Evolutionary conservation across 179 eudicot species (phyloP), one percentile per base, ranked within the genome.

Genomic region (Corrigiola litoralis): DNA sequence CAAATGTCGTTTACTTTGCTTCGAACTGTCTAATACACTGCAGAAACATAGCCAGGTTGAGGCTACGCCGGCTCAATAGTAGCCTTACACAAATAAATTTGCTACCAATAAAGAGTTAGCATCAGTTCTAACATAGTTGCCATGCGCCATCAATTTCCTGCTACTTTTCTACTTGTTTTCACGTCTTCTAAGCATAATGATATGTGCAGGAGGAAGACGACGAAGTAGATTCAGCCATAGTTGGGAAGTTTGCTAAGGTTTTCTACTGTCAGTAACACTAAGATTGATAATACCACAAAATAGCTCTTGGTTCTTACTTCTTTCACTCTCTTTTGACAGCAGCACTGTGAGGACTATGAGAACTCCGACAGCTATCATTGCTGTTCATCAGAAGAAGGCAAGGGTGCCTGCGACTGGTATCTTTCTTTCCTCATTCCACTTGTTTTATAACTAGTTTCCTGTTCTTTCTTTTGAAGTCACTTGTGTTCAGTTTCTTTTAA

Each of bases 161-260:
- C 0, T 11, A 28, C 24, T 23, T 40, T 49, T 28, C 37, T 51
- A 32, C 40, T 60, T 25, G 5, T 17, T 33, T 17, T 7, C 10
- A 48, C 29, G 17, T 37, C 25, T 9, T 24, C 18, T 47, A 46
- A 21, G 42, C 51, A 49, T 33, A 23, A 36, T 44, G 58, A 17
- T 46, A 6, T 31, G 54, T 79, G 71, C 77, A 89, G 94, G 87
- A 56, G 24, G 79, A 61, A 12, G 80, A 79, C 65, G 88, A 89
- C 58, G 94, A 79, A 71, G 96, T 90, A 67, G 94, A 89, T 80
- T 89, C 96, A 50, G 82, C 85, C 11, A 74, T 49, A 54, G 83
- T 85, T 71, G 74, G 78, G 70, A 85, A 70, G 63, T 70, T 20
- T 61, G 72, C 72, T 54, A 23, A 67, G 87, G 90, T 79, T 60